Conservation (phyloP, 2,329 filamentous ascomycete genomes). For the Exophiala oligosperma region DNA sequence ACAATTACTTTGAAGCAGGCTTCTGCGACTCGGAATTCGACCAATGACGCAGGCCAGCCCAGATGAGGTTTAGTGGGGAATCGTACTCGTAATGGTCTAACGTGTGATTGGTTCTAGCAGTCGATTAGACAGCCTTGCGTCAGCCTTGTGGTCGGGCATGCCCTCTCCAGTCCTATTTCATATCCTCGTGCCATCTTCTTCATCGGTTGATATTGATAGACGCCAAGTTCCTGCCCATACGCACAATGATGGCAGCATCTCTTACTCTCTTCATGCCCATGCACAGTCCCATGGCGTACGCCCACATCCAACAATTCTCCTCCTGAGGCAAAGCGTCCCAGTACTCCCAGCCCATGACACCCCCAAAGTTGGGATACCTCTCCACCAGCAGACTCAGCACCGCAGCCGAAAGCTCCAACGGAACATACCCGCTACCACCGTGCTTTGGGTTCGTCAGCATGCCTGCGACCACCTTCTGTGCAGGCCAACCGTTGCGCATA, state of each 20-base stretch:
- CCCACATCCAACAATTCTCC: constrained; percentile 75
- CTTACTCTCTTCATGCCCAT: constrained; percentile 45
- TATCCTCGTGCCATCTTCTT: background rate
- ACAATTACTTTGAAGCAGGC: constrained; percentile 7
- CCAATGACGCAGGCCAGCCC: constrained; percentile 11
- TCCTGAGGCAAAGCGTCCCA: constrained; percentile 73
- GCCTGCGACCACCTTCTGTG: constrained; percentile 74
- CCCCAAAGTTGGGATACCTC: constrained; percentile 71
- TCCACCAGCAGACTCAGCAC: constrained; percentile 59
- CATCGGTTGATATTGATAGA: constrained; percentile 14
- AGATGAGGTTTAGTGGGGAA: background rate
- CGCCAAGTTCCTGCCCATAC: constrained; percentile 34
- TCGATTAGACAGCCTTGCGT: background rate
- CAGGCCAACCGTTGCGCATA: constrained; percentile 63
- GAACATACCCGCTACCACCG: constrained; percentile 64
- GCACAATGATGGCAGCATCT: constrained; percentile 34
- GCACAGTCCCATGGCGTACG: constrained; percentile 61
- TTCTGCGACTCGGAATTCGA: background rate
- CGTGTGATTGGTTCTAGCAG: background rate
- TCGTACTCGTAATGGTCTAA: background rate
- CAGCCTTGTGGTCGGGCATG: background rate
- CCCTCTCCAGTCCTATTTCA: no score
- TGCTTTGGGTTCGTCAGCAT: constrained; percentile 77
- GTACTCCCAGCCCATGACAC: constrained; percentile 95
- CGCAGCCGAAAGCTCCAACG: constrained; percentile 56